Conservation (phyloP, 257 asterid species). For the Plantago ovata region DNA sequence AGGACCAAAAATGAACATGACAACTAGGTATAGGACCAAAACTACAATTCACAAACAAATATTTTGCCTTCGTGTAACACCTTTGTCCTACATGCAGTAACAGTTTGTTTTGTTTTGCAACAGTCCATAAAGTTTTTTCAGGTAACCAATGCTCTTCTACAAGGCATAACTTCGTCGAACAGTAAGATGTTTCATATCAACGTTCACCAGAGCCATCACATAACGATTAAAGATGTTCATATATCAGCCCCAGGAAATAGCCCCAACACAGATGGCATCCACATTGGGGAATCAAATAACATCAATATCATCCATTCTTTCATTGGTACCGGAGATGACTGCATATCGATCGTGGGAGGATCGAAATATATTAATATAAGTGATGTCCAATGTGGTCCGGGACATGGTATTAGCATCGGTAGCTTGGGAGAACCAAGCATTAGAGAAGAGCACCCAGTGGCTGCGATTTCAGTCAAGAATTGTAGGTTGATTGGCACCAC, state of each 20-base stretch:
- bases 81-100: too few relatives aligned
- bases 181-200: slow-evolving; percentile 31
- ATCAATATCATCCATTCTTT: background rate
- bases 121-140: slow-evolving; percentile 36
- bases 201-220: background rate
- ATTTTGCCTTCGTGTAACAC: too few relatives aligned
- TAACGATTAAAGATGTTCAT: slow-evolving; percentile 4
- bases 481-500: too few relatives aligned
- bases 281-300: slow-evolving; percentile 20
- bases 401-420: slow-evolving; percentile 32
- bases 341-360: slow-evolving; percentile 31
- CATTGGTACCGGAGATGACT: slow-evolving; percentile 36
- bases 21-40: too few relatives aligned
- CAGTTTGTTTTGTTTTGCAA: background rate
- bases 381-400: slow-evolving; percentile 28
- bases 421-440: slow-evolving; percentile 31
- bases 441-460: too few relatives aligned
- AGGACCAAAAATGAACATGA: too few relatives aligned
- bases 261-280: slow-evolving; percentile 42
- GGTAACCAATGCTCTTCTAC: slow-evolving; percentile 20
- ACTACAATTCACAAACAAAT: too few relatives aligned
- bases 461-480: too few relatives aligned
- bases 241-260: slow-evolving; percentile 26
- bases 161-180: slow-evolving; percentile 12
- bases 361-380: slow-evolving; percentile 15